These are phyloP conservation scores for Suillus luteus DNA, from an alignment of 768 basidiomycete genomes.

Conservation along the genomic window DNA sequence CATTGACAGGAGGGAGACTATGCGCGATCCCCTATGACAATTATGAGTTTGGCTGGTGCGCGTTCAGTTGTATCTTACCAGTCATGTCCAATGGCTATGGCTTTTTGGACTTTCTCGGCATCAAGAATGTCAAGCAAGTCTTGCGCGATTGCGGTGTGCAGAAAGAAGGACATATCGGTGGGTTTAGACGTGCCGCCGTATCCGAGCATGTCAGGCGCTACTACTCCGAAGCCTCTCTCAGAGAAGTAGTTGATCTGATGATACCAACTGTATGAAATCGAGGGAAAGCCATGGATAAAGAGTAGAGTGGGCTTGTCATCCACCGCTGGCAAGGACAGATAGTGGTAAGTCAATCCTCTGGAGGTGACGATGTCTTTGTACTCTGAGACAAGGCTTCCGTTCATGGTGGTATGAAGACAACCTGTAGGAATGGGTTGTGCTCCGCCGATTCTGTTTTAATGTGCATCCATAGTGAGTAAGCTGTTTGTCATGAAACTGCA, in stretches of 20 bases:
- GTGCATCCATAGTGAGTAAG: neutral
- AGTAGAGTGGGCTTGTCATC: constrained; percentile 40
- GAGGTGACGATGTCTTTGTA: constrained; percentile 36
- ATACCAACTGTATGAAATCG: constrained; percentile 45
- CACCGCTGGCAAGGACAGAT: constrained; percentile 30
- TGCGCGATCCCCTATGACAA: constrained; percentile 35
- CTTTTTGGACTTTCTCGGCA: constrained; percentile 33
- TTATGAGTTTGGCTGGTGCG: neutral
- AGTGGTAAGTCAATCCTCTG: constrained; percentile 40
- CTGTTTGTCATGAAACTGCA: neutral
- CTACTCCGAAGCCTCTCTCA: constrained; percentile 42
- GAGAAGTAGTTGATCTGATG: constrained; percentile 41
- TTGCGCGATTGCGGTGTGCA: constrained; percentile 26
- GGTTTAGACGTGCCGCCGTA: constrained; percentile 49
- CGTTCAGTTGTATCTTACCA: constrained; percentile 30
- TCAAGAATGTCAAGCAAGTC: constrained; percentile 44
- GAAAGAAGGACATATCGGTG: constrained; percentile 29
- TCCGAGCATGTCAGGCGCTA: constrained; percentile 52
- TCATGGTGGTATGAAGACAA: constrained; percentile 13
- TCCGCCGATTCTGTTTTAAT: neutral
- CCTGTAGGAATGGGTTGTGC: neutral
- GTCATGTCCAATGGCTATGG: constrained; percentile 43
- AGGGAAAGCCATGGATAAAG: constrained; percentile 48
- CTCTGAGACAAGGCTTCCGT: constrained; percentile 29
- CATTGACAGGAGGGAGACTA: constrained; percentile 39